Conservation (phyloP, 768 basidiomycete species). For the Tremella yokohamensis region DNA sequence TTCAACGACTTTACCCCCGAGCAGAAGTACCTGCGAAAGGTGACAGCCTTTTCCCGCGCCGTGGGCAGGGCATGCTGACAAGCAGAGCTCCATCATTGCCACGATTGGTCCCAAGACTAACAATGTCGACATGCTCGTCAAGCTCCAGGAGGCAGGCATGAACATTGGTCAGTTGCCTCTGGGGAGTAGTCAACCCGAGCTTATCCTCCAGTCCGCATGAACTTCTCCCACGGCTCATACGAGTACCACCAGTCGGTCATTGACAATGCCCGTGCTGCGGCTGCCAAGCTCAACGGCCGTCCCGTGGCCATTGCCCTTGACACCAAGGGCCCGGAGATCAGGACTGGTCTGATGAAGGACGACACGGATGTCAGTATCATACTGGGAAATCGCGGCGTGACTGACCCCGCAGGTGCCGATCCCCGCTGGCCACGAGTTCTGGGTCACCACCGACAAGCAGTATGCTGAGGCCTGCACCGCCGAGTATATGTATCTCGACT, state of each 20-base stretch:
- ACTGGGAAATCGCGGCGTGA: neutral
- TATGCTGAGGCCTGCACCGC: slow-evolving; percentile 75
- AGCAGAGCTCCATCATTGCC: slow-evolving; percentile 91
- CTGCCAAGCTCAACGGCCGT: slow-evolving; percentile 67
- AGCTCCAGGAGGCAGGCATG: slow-evolving; percentile 85
- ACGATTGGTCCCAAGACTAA: slow-evolving; percentile 99
- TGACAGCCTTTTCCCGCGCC: slow-evolving; percentile 45
- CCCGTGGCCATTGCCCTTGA: slow-evolving; percentile 97
- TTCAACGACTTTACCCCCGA: slow-evolving; percentile 69
- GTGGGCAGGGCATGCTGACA: neutral
- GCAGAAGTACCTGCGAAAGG: slow-evolving; percentile 88
- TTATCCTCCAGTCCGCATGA: slow-evolving; percentile 84
- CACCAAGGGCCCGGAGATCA: slow-evolving; percentile 99
- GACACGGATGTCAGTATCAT: slow-evolving; percentile 67
- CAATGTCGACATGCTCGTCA: slow-evolving; percentile 76
- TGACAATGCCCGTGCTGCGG: slow-evolving; percentile 86
- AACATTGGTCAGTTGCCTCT: slow-evolving; percentile 75
- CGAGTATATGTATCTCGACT: slow-evolving; percentile 87
- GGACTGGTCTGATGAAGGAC: slow-evolving; percentile 87
- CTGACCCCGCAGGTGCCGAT: slow-evolving; percentile 64
- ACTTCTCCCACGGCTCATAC: slow-evolving; percentile 98
- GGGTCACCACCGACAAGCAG: slow-evolving; percentile 75
- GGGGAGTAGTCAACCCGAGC: neutral
- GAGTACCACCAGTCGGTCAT: slow-evolving; percentile 99
- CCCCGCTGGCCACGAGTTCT: slow-evolving; percentile 88